Conservation (phyloP, 768 basidiomycete species). For the Leucogyrophana mollusca region DNA sequence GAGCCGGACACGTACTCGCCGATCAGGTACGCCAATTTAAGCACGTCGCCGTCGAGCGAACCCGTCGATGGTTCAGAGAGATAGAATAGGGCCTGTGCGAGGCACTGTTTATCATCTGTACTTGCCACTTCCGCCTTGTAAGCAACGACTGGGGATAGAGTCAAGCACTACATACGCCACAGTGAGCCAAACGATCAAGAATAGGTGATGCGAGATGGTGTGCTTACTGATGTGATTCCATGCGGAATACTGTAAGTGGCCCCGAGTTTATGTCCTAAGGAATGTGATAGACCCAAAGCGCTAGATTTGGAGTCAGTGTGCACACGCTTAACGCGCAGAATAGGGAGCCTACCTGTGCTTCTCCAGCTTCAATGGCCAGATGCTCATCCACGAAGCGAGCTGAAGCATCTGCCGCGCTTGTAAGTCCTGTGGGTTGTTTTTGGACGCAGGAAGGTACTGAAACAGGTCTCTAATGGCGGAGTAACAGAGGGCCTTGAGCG, state of each 20-base stretch:
- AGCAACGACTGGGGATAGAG: slow-evolving; percentile 61
- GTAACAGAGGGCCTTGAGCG: slow-evolving; percentile 63
- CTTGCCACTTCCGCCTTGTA: slow-evolving; percentile 58
- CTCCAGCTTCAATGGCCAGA: slow-evolving; percentile 64
- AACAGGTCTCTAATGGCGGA: slow-evolving; percentile 71
- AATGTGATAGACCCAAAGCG: slow-evolving; percentile 72
- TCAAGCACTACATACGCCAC: slow-evolving; percentile 63
- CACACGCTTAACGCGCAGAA: background rate
- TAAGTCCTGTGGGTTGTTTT: slow-evolving; percentile 54
- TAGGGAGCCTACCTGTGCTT: slow-evolving; percentile 45
- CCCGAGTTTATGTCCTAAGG: slow-evolving; percentile 72
- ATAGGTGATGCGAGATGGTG: too few species aligned
- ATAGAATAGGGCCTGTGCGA: slow-evolving; percentile 58
- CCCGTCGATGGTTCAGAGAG: slow-evolving; percentile 61
- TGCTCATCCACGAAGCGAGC: slow-evolving; percentile 77
- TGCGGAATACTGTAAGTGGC: slow-evolving; percentile 76
- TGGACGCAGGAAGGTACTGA: slow-evolving; percentile 66
- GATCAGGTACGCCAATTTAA: slow-evolving; percentile 51
- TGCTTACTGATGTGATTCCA: slow-evolving; percentile 80
- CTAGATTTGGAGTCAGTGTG: slow-evolving; percentile 29
- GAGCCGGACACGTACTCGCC: slow-evolving; percentile 42
- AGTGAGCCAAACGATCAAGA: background rate
- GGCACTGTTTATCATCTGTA: slow-evolving; percentile 58
- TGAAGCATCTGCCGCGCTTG: slow-evolving; percentile 67
- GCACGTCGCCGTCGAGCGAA: slow-evolving; percentile 61